Base-by-base conservation (phyloP, 371 early-diverging fungal genomes). In the Haplosporangium sp. region DNA sequence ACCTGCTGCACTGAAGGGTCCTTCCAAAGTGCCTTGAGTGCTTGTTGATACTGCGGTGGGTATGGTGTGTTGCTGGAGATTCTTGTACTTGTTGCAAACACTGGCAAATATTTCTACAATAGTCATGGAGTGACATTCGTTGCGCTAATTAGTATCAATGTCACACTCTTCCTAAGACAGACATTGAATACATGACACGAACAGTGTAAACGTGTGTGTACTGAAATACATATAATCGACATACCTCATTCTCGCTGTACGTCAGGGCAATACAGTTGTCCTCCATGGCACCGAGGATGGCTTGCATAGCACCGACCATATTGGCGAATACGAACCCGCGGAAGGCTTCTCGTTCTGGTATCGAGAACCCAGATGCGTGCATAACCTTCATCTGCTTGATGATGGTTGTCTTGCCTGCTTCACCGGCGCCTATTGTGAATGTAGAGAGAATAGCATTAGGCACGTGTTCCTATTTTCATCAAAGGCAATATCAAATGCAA, bases 351-450 rank as follows among this genome's bases (percentile, higher is more conserved):
- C 94, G 88, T 81, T 98, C 98, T 41, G 93, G 92, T 14, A 81
- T 73, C 47, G 91, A 90, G 83, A 94, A 98, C 2, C 98, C 98
- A 59, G 90, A 91, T 64, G 93, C 96, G 81, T 98, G 97, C 70
- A 98, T 96, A 42, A 97, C 87, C 75, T 94, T 93, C 96, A 98
- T 97, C 77, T 98, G 98, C 81, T 98, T 98, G 45, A 98, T 83
- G 62, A 98, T 94, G 20, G 98, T 98, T 50, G 94, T 93, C 83
- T 98, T 98, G 37, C 98, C 98, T 1, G 98, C 96, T 85, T 98
- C 98, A 54, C 98, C 98, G 20, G 97, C 96, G 51, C 98, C 97
- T 96, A 58, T 48, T 43, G 20, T 55, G 13, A 61, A 48, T 20
- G 52, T 36, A 37, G 46, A n/a, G 13, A 36, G 45, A 13, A n/a